Percentiles rank a stretch among this genome's conserved stretches.
Evolutionary conservation across 1,284 basidiomycete genomes (phyloP).

Genomic region (Pholiota adiposa): DNA sequence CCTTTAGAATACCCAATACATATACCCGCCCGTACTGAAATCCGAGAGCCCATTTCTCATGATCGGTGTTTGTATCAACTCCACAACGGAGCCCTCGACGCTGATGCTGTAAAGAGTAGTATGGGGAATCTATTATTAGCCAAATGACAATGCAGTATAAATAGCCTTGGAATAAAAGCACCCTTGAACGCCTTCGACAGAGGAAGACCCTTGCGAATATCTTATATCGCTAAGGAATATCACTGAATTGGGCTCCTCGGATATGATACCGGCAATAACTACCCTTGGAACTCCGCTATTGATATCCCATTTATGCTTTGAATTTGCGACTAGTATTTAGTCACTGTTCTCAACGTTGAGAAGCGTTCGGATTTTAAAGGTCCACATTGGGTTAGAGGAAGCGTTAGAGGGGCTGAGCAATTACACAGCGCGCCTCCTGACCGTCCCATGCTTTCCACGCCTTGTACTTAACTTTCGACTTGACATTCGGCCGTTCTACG

Average conservation of each 20-base stretch:
- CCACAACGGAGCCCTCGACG: neutral
- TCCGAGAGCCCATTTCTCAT: neutral
- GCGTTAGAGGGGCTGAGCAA: neutral
- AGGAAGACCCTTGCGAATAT: no score
- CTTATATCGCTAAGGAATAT: no score
- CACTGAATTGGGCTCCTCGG: no score
- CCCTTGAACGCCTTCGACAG: neutral
- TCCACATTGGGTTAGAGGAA: neutral
- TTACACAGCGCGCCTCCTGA: neutral
- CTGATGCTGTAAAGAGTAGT: neutral
- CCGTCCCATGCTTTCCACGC: neutral
- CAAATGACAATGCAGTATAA: neutral
- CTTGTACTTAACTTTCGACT: no score
- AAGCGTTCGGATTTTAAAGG: neutral
- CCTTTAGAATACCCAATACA: neutral
- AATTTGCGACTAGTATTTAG: neutral
- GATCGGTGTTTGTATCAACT: neutral
- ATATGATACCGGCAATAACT: neutral
- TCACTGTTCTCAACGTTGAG: neutral
- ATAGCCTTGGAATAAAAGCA: neutral
- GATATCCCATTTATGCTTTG: neutral
- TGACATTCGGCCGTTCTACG: slow-evolving; percentile 2
- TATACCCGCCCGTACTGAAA: neutral
- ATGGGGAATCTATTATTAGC: neutral
- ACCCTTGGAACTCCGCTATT: neutral